Base-by-base conservation (phyloP, 2,329 filamentous ascomycete genomes). In the Exophiala bonariae region DNA sequence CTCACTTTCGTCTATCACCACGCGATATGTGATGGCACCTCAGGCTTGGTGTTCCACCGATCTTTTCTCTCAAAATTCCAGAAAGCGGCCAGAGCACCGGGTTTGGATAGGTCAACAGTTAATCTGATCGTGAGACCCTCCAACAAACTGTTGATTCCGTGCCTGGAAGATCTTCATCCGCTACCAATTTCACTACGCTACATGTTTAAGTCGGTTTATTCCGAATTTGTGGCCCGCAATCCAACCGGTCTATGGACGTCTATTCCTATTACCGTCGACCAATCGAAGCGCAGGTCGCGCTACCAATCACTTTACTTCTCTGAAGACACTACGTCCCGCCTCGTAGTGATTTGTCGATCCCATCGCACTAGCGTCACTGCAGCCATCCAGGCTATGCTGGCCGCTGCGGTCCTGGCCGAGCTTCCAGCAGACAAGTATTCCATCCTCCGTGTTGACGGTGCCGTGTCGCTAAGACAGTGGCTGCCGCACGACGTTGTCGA, bases 1-100 rank as follows among this genome's bases (percentile, higher is more conserved):
- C 71, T 66, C 1, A 60, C 57, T 2, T 77, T 74, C 59, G 61
- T 75, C 6, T 74, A 64, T 48, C 74, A 77, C 46, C 74, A 77
- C 59, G 69, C 67, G 3, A 62, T 76, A 42, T 68, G 66, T 1
- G 74, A 77, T 55, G 74, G 74, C 1, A 59, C 59, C 6, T 73
- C 72, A 0, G 71, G 69, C 0, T 65, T 72, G 16, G 61, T 69
- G 0, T 76, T 77, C 49, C 74, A 76, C 42, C 57, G 61, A 9
- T 58, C 63, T 0, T 73, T 77, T 26, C 62, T 69, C 5, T 52
- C 56, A 4, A 11, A 26, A 26, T 11, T 6, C 23, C 6, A 6
- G 11, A 6, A 26, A 26, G 23, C 6, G 11, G 11, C 11, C 23
- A 6, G 11, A 26, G 23, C 23, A 6, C 11, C 23, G 23, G 11